These are phyloP conservation scores for Balansia obtecta DNA, from an alignment of 2,329 filamentous ascomycete genomes.

Conservation along the genomic window DNA sequence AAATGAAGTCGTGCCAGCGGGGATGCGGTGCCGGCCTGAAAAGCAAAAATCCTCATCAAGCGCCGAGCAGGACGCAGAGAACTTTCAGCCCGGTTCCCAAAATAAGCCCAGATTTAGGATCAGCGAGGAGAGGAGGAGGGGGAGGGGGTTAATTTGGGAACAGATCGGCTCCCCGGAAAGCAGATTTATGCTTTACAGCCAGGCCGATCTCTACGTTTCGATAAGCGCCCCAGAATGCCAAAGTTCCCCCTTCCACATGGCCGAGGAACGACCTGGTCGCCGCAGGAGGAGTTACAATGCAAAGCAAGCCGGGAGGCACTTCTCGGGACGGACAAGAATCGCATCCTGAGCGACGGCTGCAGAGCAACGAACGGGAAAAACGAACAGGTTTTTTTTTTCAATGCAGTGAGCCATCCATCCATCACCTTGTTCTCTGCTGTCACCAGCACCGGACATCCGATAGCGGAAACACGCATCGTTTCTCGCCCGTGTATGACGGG, in stretches of 20 bases:
- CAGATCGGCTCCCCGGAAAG: not conserved
- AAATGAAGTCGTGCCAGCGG: not conserved
- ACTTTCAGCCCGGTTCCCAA: slow-evolving; percentile 3
- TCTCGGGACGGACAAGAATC: not conserved
- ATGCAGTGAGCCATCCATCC: not conserved
- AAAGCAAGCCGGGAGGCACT: not conserved
- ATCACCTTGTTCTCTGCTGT: no score
- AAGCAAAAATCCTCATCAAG: slow-evolving; percentile 7
- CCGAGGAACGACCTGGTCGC: not conserved
- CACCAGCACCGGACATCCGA: no score
- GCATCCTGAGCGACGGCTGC: not conserved
- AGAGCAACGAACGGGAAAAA: not conserved
- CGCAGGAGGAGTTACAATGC: not conserved
- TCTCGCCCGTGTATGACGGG: no score
- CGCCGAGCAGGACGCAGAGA: slow-evolving; percentile 6
- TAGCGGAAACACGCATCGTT: no score
- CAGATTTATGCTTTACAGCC: not conserved
- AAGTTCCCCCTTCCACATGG: not conserved
- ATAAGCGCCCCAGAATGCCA: not conserved
- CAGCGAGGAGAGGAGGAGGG: no score
- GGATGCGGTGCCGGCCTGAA: not conserved
- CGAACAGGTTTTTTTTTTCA: not conserved
- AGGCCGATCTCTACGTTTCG: slow-evolving; percentile 1
- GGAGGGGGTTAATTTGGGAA: slow-evolving; percentile 9
- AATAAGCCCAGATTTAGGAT: slow-evolving; percentile 9